Conservation (phyloP, 1,284 basidiomycete species). For the Chalciporus sp. region DNA sequence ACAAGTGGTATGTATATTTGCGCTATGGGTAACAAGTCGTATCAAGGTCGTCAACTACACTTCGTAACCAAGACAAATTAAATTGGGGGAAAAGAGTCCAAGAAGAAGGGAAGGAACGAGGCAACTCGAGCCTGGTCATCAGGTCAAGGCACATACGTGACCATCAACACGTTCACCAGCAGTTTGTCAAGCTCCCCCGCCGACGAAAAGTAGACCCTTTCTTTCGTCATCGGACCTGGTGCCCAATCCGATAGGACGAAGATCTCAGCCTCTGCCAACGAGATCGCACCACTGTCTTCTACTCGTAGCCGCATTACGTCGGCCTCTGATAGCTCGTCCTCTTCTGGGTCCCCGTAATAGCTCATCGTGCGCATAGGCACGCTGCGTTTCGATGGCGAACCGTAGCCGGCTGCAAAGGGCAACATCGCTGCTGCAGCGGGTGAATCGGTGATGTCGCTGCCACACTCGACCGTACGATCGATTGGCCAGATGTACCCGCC, state of each 20-base stretch:
- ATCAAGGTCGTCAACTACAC: not conserved
- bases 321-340: conserved; percentile 40
- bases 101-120: not conserved
- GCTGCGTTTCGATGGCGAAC: conserved; percentile 35
- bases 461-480: conserved; percentile 67
- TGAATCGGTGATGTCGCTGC: conserved; percentile 46
- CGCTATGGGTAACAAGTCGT: not conserved
- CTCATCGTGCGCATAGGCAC: conserved; percentile 45
- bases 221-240: conserved; percentile 55
- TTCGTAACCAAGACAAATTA: not conserved
- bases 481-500: conserved; percentile 80
- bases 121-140: not conserved
- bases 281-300: conserved; percentile 67
- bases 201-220: conserved; percentile 69
- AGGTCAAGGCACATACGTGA: conserved; percentile 55
- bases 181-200: conserved; percentile 68
- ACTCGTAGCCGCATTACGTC: conserved; percentile 57
- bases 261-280: conserved; percentile 63
- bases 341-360: conserved; percentile 40
- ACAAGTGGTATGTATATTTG: not conserved
- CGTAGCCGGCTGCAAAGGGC: conserved; percentile 33
- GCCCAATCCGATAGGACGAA: conserved; percentile 60
- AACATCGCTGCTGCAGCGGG: conserved; percentile 35
- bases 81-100: not conserved
- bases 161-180: conserved; percentile 70